Conservation (phyloP, 805 yeast genomes). For the Metschnikowia peoriensis region DNA sequence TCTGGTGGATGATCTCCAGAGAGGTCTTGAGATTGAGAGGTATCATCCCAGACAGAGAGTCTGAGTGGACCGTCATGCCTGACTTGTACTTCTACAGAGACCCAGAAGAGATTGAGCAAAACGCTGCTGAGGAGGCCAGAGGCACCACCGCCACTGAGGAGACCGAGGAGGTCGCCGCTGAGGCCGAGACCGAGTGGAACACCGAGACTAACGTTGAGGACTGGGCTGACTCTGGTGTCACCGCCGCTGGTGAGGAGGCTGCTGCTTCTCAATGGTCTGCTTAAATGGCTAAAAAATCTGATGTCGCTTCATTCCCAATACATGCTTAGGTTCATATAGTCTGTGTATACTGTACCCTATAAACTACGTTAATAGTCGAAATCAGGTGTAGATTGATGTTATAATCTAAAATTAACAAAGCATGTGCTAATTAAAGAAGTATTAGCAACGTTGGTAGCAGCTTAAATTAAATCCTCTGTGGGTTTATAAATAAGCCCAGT, state of each 20-base stretch:
- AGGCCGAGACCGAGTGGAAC: conserved; percentile 55
- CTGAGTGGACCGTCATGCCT: conserved; percentile 99
- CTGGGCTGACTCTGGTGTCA: conserved; percentile 59
- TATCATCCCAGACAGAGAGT: conserved; percentile 90
- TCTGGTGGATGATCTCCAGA: conserved; percentile 99
- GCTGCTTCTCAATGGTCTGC: conserved; percentile 51
- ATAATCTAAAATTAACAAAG: neutral
- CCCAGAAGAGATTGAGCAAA: conserved; percentile 97
- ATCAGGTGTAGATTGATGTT: neutral
- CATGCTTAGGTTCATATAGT: conserved; percentile 20
- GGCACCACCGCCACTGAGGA: conserved; percentile 50
- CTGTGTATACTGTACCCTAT: conserved; percentile 22
- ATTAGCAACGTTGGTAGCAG: too few species aligned
- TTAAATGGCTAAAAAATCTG: conserved; percentile 19
- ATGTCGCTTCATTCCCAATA: conserved; percentile 15
- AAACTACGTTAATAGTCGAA: conserved; percentile 21
- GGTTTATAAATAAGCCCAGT: too few species aligned
- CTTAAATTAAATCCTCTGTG: too few species aligned
- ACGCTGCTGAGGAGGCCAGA: conserved; percentile 55
- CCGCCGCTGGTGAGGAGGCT: conserved; percentile 72
- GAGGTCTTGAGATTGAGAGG: conserved; percentile 99
- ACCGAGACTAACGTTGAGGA: conserved; percentile 61
- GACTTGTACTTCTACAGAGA: conserved; percentile 99
- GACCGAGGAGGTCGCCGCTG: conserved; percentile 63
- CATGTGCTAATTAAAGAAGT: neutral